Conservation (phyloP, 805 yeast genomes). For the Huiozyma sinensis region DNA sequence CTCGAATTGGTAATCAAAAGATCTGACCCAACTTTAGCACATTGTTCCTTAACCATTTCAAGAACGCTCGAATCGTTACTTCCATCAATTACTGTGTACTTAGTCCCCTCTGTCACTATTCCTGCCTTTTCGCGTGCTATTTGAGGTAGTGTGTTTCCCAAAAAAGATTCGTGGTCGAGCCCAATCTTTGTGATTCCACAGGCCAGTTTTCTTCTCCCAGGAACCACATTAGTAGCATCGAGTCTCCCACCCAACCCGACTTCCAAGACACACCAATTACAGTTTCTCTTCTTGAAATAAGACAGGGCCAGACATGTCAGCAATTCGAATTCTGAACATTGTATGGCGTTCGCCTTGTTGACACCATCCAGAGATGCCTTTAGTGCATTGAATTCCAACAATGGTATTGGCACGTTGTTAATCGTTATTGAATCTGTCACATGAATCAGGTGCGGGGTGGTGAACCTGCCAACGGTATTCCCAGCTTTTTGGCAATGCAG, state of each 20-base stretch:
- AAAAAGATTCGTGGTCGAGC: constrained; percentile 67
- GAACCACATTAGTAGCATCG: constrained; percentile 79
- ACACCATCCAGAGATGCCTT: constrained; percentile 33
- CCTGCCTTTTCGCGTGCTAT: constrained; percentile 85
- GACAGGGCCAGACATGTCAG: constrained; percentile 78
- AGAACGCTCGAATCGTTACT: constrained; percentile 46
- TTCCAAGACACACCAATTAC: constrained; percentile 76
- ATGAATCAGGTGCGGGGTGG: constrained; percentile 74
- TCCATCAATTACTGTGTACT: constrained; percentile 59
- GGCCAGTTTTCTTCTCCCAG: constrained; percentile 37
- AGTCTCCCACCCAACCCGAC: constrained; percentile 88
- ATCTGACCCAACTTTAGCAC: constrained; percentile 26
- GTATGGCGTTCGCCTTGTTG: constrained; percentile 35
- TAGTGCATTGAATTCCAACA: constrained; percentile 34
- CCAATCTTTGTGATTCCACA: constrained; percentile 81
- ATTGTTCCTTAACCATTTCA: constrained; percentile 32
- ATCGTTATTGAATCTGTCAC: constrained; percentile 70
- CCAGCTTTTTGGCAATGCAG: constrained; percentile 33
- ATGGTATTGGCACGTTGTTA: constrained; percentile 45
- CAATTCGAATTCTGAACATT: constrained; percentile 82
- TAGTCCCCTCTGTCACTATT: constrained; percentile 43
- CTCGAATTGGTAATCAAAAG: constrained; percentile 18
- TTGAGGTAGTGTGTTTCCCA: constrained; percentile 54
- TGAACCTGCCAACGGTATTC: constrained; percentile 57
- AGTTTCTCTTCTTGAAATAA: constrained; percentile 48